Evolutionary conservation across 2,329 filamentous ascomycete genomes (phyloP).

Genomic region (Claviceps arundinis): DNA sequence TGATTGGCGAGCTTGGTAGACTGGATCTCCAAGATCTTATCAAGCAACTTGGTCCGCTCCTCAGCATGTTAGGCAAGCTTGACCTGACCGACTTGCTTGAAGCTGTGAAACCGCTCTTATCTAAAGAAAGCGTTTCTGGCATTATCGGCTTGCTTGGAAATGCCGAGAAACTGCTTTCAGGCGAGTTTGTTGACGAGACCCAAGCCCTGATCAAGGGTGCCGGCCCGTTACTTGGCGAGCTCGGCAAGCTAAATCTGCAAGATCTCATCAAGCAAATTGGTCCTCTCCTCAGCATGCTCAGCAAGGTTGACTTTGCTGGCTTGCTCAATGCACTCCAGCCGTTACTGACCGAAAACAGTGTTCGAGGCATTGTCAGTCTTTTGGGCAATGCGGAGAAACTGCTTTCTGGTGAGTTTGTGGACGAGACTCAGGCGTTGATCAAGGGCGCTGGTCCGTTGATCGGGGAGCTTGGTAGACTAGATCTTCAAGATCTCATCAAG

Average conservation of each 20-base stretch:
- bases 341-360: conserved; percentile 12
- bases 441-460: conserved; percentile 18
- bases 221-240: conserved; percentile 6
- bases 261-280: conserved; percentile 17
- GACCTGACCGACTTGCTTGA: too few species aligned
- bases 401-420: conserved; percentile 19
- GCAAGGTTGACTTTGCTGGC: conserved; percentile 3
- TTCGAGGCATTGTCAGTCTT: conserved; percentile 20
- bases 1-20: too few species aligned
- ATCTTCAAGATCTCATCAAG: conserved; percentile 15
- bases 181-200: conserved; percentile 16
- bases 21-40: too few species aligned
- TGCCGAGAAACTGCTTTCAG: conserved; percentile 15
- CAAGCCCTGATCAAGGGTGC: conserved; percentile 9
- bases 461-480: conserved; percentile 10
- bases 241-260: conserved; percentile 10
- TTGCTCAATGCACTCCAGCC: conserved; percentile 16
- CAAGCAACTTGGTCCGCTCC: too few species aligned
- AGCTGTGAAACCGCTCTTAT: too few species aligned
- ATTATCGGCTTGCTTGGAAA: conserved; percentile 6
- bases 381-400: conserved; percentile 20
- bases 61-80: too few species aligned
- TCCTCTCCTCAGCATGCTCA: conserved; percentile 6
- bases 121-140: too few species aligned
- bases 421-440: conserved; percentile 19